These are phyloP conservation scores for Rosa hybrid DNA, from an alignment of 331 rosid genomes.

Conservation along the genomic window DNA sequence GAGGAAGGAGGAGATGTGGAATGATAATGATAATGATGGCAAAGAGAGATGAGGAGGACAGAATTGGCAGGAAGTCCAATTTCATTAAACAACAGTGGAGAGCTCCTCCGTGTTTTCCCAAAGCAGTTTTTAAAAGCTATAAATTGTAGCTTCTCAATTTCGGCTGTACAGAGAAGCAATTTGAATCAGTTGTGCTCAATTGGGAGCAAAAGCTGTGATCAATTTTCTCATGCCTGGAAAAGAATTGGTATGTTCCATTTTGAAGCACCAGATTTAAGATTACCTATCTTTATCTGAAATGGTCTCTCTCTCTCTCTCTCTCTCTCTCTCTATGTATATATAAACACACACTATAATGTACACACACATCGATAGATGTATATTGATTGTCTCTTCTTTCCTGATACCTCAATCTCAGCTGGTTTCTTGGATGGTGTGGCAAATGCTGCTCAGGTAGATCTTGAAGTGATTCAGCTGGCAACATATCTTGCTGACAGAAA, in stretches of 20 bases:
- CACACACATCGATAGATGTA: conserved; percentile 8
- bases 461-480: conserved; percentile 68
- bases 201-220: conserved; percentile 70
- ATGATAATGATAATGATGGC: no score
- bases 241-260: conserved; percentile 58
- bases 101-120: no score
- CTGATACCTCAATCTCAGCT: conserved; percentile 40
- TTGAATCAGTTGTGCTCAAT: conserved; percentile 69
- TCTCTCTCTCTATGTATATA: not conserved
- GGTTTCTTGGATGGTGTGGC: conserved; percentile 66
- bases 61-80: no score
- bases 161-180: not conserved
- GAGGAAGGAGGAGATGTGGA: no score
- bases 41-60: no score
- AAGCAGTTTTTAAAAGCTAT: no score
- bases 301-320: not conserved
- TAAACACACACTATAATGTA: no score
- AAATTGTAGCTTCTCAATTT: no score
- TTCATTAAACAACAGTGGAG: no score
- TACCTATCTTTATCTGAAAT: no score
- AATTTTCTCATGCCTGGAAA: conserved; percentile 71
- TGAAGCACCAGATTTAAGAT: not conserved
- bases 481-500: conserved; percentile 73
- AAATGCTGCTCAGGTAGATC: conserved; percentile 67
- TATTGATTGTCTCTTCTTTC: conserved; percentile 22